A percentile compares a stretch with the other conserved stretches of the same genome.
Conservation (phyloP, 352 stramenopile species). For the Globisporangium alternatum region DNA sequence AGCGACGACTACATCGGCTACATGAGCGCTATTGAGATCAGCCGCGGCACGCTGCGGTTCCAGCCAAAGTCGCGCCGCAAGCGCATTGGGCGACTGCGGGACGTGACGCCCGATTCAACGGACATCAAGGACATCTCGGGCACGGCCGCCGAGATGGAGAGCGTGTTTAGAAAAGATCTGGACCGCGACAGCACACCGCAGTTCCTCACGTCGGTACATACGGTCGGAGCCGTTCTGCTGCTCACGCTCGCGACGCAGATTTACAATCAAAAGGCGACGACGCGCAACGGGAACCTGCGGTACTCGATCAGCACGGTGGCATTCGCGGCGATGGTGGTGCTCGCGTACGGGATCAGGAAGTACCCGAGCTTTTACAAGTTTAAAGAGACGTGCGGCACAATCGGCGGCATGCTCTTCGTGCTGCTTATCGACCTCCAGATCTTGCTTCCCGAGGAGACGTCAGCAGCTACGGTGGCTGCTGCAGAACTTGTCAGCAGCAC, state of each 20-base stretch:
- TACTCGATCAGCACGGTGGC: slow-evolving; percentile 38
- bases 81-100: background rate
- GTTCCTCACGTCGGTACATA: slow-evolving; percentile 42
- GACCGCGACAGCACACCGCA: slow-evolving; percentile 47
- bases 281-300: slow-evolving; percentile 20
- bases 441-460: slow-evolving; percentile 20
- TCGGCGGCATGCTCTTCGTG: slow-evolving; percentile 34
- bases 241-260: slow-evolving; percentile 41
- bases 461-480: background rate
- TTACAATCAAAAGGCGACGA: slow-evolving; percentile 29
- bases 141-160: slow-evolving; percentile 54
- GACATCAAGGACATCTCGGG: slow-evolving; percentile 39
- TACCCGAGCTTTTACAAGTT: slow-evolving; percentile 31
- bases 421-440: slow-evolving; percentile 38
- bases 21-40: slow-evolving; percentile 65
- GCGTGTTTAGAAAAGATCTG: slow-evolving; percentile 44
- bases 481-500: background rate
- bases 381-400: slow-evolving; percentile 32
- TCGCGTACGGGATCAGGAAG: slow-evolving; percentile 29
- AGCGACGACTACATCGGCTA: slow-evolving; percentile 60
- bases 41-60: slow-evolving; percentile 43
- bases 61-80: slow-evolving; percentile 28
- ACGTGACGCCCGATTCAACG: background rate
- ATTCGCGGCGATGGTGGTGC: slow-evolving; percentile 22
- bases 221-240: slow-evolving; percentile 28